phyloP scores from a whole-genome alignment of 495 filamentous ascomycete species.

The Tuber melanosporum region DNA sequence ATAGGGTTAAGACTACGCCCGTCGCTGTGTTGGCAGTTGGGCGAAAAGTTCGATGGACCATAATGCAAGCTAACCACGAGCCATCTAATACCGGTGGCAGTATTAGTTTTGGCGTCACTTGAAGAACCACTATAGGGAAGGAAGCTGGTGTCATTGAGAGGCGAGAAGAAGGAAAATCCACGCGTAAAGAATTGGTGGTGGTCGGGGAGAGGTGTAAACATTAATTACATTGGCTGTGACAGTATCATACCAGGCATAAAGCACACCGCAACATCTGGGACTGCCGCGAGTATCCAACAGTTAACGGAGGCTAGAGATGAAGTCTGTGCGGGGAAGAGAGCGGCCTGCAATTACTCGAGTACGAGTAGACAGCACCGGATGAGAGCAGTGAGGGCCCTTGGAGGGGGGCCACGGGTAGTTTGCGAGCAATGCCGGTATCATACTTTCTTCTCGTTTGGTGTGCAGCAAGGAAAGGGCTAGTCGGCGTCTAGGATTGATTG shows the following conservation, averaged over 20 bases:
- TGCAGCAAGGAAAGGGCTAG: background rate
- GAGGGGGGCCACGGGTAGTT: background rate
- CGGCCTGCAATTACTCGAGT: background rate
- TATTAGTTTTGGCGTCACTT: background rate
- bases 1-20: background rate
- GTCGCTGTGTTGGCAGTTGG: background rate
- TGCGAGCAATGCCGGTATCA: background rate
- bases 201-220: background rate
- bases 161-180: background rate
- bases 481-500: background rate
- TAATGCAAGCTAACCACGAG: background rate
- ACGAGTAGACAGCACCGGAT: background rate
- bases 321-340: background rate
- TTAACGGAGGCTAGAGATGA: background rate
- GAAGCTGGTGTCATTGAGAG: background rate
- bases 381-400: background rate
- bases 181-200: background rate
- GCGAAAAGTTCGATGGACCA: conserved; percentile 1
- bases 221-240: background rate
- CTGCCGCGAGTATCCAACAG: background rate
- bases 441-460: background rate
- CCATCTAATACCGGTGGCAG: background rate
- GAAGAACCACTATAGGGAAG: background rate
- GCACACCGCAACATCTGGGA: background rate
- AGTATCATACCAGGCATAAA: background rate